Evolutionary conservation across 164 flowering plant species (phyloP).

Genomic region (Akebia trifoliata): DNA sequence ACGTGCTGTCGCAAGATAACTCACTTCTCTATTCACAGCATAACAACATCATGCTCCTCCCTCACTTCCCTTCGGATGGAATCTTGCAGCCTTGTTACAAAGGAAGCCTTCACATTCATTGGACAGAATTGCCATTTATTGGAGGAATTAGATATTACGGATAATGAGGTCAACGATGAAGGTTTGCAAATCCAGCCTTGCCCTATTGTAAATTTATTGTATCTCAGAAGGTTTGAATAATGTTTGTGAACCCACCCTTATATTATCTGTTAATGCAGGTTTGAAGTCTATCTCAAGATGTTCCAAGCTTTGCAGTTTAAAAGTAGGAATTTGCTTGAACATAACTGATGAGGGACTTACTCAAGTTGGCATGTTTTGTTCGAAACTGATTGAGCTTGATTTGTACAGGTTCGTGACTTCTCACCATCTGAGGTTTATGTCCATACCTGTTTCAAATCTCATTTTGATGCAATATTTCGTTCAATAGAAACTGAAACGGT

Average conservation of each 20-base stretch:
- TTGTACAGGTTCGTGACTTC: constrained; percentile 64
- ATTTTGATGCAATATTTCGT: too few relatives aligned
- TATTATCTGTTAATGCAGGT: constrained; percentile 43
- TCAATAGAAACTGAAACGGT: too few relatives aligned
- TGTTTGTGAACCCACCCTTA: too few relatives aligned
- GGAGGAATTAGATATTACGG: constrained; percentile 84
- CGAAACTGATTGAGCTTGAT: constrained; percentile 75
- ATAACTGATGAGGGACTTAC: constrained; percentile 65
- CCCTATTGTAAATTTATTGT: background rate
- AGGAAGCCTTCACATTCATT: constrained; percentile 67
- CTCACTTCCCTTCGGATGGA: constrained; percentile 83
- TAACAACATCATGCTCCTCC: constrained; percentile 56
- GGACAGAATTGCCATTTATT: constrained; percentile 60
- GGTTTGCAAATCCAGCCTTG: constrained; percentile 31
- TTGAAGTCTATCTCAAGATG: constrained; percentile 67
- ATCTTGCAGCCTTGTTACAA: constrained; percentile 59
- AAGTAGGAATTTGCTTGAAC: constrained; percentile 80
- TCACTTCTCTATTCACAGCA: constrained; percentile 48
- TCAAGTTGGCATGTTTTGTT: constrained; percentile 52
- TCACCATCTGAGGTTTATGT: too few relatives aligned
- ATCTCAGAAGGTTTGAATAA: background rate
- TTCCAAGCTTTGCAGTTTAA: constrained; percentile 48
- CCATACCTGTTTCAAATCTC: too few relatives aligned
- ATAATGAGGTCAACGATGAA: constrained; percentile 76
- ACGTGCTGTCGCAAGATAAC: constrained; percentile 88